These are phyloP conservation scores for Dichotomocladium elegans DNA, from an alignment of 371 early-diverging fungal genomes.

Conservation along the genomic window DNA sequence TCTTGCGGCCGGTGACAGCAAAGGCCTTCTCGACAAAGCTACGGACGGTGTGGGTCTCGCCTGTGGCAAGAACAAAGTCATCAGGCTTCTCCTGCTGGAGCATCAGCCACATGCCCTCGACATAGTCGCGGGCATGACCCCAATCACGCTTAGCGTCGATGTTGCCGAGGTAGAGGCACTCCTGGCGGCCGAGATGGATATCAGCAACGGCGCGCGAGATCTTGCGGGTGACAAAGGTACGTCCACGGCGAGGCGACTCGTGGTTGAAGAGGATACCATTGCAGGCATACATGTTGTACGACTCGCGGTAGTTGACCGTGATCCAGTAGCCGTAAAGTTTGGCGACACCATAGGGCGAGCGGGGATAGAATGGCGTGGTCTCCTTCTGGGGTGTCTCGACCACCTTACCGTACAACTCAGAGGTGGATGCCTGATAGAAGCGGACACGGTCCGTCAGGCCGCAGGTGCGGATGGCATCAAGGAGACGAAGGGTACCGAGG, in stretches of 20 bases:
- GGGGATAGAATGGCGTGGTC: conserved; percentile 85
- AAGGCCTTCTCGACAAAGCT: conserved; percentile 83
- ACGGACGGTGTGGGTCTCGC: conserved; percentile 82
- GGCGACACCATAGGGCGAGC: conserved; percentile 85
- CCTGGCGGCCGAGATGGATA: conserved; percentile 68
- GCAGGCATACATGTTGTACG: conserved; percentile 80
- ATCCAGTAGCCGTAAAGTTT: conserved; percentile 86
- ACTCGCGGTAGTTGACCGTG: conserved; percentile 80
- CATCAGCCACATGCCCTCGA: conserved; percentile 90
- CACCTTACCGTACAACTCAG: conserved; percentile 82
- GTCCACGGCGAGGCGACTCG: conserved; percentile 82
- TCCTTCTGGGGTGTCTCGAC: conserved; percentile 80
- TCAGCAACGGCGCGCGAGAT: conserved; percentile 80
- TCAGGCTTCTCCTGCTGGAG: conserved; percentile 76
- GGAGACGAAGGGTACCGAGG: conserved; percentile 74
- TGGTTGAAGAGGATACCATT: conserved; percentile 88
- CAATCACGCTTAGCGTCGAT: conserved; percentile 86
- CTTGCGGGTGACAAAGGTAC: conserved; percentile 84
- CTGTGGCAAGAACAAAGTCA: conserved; percentile 83
- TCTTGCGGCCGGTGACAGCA: conserved; percentile 60
- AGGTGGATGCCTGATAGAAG: conserved; percentile 86
- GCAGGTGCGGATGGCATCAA: conserved; percentile 81
- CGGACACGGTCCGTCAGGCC: conserved; percentile 67
- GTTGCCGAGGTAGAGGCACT: conserved; percentile 78
- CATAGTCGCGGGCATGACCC: conserved; percentile 87